Percentiles rank a stretch among this genome's conserved stretches.
These are phyloP conservation scores for Byssothecium circinans DNA, from an alignment of 2,329 filamentous ascomycete genomes.

Conservation along the genomic window DNA sequence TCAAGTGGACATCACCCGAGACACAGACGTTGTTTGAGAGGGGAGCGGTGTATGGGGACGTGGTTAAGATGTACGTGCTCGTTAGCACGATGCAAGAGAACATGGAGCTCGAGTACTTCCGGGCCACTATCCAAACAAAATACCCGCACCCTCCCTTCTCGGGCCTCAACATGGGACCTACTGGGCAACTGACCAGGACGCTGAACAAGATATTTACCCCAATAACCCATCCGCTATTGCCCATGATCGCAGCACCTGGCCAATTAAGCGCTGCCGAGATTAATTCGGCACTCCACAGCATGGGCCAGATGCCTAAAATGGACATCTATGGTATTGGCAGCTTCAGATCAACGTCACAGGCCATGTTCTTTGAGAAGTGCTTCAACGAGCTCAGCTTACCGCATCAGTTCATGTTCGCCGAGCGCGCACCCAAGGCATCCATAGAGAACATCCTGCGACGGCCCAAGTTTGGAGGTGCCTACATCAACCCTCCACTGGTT, in stretches of 20 bases:
- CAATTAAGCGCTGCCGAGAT: slow-evolving; percentile 86
- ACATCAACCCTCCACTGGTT: slow-evolving; percentile 71
- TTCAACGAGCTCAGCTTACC: slow-evolving; percentile 72
- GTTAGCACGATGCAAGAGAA: slow-evolving; percentile 82
- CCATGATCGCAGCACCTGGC: slow-evolving; percentile 81
- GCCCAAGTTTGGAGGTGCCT: slow-evolving; percentile 78
- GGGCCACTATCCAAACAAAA: slow-evolving; percentile 70
- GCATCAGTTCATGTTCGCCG: slow-evolving; percentile 75
- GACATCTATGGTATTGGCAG: slow-evolving; percentile 80
- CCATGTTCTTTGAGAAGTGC: slow-evolving; percentile 77
- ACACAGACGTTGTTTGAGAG: slow-evolving; percentile 72
- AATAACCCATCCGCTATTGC: slow-evolving; percentile 81
- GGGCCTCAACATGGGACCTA: slow-evolving; percentile 83
- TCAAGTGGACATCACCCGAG: slow-evolving; percentile 77
- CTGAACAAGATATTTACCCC: slow-evolving; percentile 86
- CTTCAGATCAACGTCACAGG: slow-evolving; percentile 71
- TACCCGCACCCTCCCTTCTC: slow-evolving; percentile 75
- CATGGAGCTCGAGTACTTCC: slow-evolving; percentile 88
- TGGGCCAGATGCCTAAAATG: slow-evolving; percentile 78
- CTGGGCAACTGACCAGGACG: slow-evolving; percentile 81
- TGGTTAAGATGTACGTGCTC: slow-evolving; percentile 88
- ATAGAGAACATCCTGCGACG: slow-evolving; percentile 74
- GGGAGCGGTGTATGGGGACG: slow-evolving; percentile 75
- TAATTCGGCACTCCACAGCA: slow-evolving; percentile 74
- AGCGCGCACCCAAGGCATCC: slow-evolving; percentile 66